Evolutionary conservation across 2,329 filamentous ascomycete species (phyloP).

Genomic region (Sphaerulina vaccinii): DNA sequence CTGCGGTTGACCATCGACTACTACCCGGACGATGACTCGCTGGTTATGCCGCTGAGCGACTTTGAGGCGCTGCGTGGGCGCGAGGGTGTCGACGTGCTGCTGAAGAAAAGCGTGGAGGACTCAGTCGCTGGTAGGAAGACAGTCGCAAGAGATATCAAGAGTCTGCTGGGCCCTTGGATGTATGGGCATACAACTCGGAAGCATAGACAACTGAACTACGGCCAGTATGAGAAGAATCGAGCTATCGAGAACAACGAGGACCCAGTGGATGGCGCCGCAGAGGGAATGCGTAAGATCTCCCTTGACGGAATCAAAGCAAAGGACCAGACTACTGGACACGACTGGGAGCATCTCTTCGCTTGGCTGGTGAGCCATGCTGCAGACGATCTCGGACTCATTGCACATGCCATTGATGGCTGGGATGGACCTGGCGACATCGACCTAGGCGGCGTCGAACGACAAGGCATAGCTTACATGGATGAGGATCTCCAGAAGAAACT

Average conservation of each 20-base stretch:
- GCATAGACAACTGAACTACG: conserved; percentile 34
- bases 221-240: conserved; percentile 6
- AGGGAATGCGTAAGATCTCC: conserved; percentile 28
- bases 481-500: conserved; percentile 61
- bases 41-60: conserved; percentile 61
- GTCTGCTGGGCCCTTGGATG: conserved; percentile 71
- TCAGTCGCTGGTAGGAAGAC: conserved; percentile 29
- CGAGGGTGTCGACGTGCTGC: conserved; percentile 59
- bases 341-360: conserved; percentile 67
- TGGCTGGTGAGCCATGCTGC: conserved; percentile 65
- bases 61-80: conserved; percentile 63
- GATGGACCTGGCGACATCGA: conserved; percentile 70
- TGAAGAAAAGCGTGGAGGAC: conserved; percentile 52
- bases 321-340: conserved; percentile 49
- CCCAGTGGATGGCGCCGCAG: conserved; percentile 12
- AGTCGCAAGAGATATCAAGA: conserved; percentile 63
- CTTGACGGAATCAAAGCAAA: conserved; percentile 29
- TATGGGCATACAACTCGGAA: conserved; percentile 63
- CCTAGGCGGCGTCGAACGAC: conserved; percentile 55
- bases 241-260: background rate
- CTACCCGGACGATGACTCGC: conserved; percentile 52
- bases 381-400: conserved; percentile 61
- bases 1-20: conserved; percentile 69
- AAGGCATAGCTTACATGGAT: conserved; percentile 55
- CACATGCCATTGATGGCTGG: conserved; percentile 67